These are phyloP conservation scores for Aeminium ludgeri DNA, from an alignment of 495 filamentous ascomycete species.

Conservation along the genomic window DNA sequence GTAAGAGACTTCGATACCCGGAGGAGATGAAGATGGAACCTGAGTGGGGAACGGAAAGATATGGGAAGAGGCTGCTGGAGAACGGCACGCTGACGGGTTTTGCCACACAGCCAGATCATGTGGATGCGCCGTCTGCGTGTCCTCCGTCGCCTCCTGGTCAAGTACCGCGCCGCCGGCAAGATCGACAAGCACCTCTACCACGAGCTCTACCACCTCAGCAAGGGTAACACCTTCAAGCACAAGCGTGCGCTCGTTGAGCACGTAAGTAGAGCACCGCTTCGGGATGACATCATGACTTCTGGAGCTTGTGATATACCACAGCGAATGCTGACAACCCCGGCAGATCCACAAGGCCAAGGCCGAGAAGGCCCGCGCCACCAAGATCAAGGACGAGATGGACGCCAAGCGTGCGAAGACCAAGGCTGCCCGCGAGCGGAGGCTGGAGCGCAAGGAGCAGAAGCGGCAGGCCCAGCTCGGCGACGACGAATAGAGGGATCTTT, in stretches of 20 bases:
- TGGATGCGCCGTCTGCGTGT: slow-evolving; percentile 99
- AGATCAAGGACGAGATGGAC: slow-evolving; percentile 98
- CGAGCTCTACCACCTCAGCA: slow-evolving; percentile 97
- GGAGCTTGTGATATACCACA: background rate
- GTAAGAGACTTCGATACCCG: slow-evolving; percentile 35
- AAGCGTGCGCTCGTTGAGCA: slow-evolving; percentile 98
- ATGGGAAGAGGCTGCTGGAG: background rate
- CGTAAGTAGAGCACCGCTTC: slow-evolving; percentile 45
- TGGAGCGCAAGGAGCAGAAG: slow-evolving; percentile 78
- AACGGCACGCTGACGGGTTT: slow-evolving; percentile 6
- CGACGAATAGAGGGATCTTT: slow-evolving; percentile 34
- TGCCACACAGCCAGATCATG: slow-evolving; percentile 57
- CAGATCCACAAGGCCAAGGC: slow-evolving; percentile 99
- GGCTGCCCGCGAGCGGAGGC: slow-evolving; percentile 93
- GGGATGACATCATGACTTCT: slow-evolving; percentile 21
- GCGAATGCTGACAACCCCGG: slow-evolving; percentile 8
- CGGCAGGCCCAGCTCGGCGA: slow-evolving; percentile 63
- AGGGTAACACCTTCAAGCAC: slow-evolving; percentile 99
- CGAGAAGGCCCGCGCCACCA: slow-evolving; percentile 86
- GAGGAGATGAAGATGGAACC: background rate
- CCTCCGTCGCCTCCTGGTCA: slow-evolving; percentile 94
- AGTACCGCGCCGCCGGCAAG: slow-evolving; percentile 98
- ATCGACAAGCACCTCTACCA: slow-evolving; percentile 99
- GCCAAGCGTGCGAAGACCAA: slow-evolving; percentile 98
- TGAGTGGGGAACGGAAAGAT: background rate